Percentiles rank a stretch among this genome's conserved stretches.
Evolutionary conservation across 441 rosid species (phyloP).

Genomic region (Sinapis alba): DNA sequence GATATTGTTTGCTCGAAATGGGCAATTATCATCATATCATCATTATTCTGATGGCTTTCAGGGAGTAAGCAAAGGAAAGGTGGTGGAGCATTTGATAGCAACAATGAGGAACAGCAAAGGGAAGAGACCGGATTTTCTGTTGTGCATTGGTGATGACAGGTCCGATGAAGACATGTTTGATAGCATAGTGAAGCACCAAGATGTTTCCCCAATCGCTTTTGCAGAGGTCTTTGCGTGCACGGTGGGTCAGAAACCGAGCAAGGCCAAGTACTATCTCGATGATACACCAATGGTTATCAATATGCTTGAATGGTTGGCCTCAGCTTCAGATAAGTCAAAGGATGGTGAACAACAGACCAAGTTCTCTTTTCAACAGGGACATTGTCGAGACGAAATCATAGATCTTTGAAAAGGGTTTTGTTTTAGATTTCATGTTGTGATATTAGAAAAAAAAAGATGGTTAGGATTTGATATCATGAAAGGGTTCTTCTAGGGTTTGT

Average conservation of each 20-base stretch:
- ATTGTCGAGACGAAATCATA: conserved; percentile 30
- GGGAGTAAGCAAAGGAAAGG: conserved; percentile 80
- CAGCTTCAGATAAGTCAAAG: conserved; percentile 40
- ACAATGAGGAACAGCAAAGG: conserved; percentile 49
- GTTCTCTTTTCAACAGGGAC: conserved; percentile 29
- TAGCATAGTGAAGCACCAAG: conserved; percentile 54
- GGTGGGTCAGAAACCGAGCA: conserved; percentile 85
- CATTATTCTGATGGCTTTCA: conserved; percentile 32
- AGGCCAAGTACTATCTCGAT: conserved; percentile 85
- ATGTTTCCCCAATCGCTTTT: conserved; percentile 38
- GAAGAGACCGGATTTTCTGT: conserved; percentile 63
- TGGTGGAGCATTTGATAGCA: conserved; percentile 59
- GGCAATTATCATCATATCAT: conserved; percentile 16
- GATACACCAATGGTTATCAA: conserved; percentile 59
- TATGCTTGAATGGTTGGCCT: conserved; percentile 60
- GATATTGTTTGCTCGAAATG: conserved; percentile 5
- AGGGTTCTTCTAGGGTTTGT: conserved; percentile 23
- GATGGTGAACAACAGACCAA: conserved; percentile 23
- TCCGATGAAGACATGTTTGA: conserved; percentile 90
- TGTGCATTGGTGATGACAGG: conserved; percentile 85
- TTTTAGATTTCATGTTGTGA: conserved; percentile 26
- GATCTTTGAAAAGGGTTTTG: conserved; percentile 41
- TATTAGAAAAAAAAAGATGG: conserved; percentile 9
- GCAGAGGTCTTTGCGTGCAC: conserved; percentile 77
- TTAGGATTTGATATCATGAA: conserved; percentile 26